Evolutionary conservation across 2,329 filamentous ascomycete genomes (phyloP), one percentile per base, ranked within the genome.

Genomic region (Botrytis tulipae): DNA sequence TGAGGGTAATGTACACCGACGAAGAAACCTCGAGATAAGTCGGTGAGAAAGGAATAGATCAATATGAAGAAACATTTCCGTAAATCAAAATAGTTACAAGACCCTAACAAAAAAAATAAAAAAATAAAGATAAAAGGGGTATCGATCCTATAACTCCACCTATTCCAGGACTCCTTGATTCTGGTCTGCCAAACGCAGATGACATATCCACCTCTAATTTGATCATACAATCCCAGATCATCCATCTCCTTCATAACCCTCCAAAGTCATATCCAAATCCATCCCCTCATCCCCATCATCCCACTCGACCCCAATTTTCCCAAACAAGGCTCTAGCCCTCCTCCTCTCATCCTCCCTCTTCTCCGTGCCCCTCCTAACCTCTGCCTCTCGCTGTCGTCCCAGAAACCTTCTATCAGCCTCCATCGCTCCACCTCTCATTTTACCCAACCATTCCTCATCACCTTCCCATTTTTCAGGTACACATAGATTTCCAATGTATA

Each of bases 401-500:
- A 78, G 18, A 48, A 79, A 75, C 67, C 78, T 77, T 32, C 67
- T 72, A 35, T 79, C 76, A 12, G 73, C 67, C 69, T 75, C 73
- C 22, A 73, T 51, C 60, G 69, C 42, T 65, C 63, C 67, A 51
- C 42, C 62, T 14, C 51, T 37, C 25, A 72, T 71, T 63, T 7
- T 62, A 40, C 78, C 77, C 29, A 76, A 74, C 22, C 66, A 35
- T 70, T 78, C 22, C 32, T 71, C 70, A 20, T 77, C 72, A 18
- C 75, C 73, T n/a, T 74, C 76, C 59, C 77, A 74, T 25, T 80
- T 37, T 22, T 73, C 70, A 5, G 85, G 85, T 35, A 90, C 78
- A 40, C 83, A 80, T 54, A 97, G 82, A 80, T 97, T 93, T 10
- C 87, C 91, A 25, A 93, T 85, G 86, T 93, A 97, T 25, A 96